These are phyloP conservation scores for Didymosphaeria variabile DNA, from an alignment of 2,329 filamentous ascomycete species.

Conservation along the genomic window DNA sequence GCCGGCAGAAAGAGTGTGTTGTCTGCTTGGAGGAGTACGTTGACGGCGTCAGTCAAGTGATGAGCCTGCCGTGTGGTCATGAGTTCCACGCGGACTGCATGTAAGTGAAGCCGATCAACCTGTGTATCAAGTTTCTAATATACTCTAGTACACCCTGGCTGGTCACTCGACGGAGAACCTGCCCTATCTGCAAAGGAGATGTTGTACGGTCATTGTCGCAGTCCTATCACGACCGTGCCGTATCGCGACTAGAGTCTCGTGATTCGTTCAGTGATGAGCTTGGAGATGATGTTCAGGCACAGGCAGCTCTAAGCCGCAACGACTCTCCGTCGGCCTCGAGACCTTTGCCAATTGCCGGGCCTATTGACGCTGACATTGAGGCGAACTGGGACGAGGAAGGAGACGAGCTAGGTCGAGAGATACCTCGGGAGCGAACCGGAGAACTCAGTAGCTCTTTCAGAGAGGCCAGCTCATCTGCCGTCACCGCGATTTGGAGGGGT, in stretches of 20 bases:
- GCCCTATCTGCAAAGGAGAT: conserved; percentile 97
- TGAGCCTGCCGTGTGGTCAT: conserved; percentile 96
- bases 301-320: conserved; percentile 56
- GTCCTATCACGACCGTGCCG: conserved; percentile 40
- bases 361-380: conserved; percentile 39
- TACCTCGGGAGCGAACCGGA: conserved; percentile 20
- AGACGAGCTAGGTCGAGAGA: conserved; percentile 44
- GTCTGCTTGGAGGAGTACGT: conserved; percentile 97
- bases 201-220: conserved; percentile 69
- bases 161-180: conserved; percentile 93
- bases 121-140: conserved; percentile 28
- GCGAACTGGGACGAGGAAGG: conserved; percentile 52
- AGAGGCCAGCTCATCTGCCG: conserved; percentile 44
- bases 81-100: conserved; percentile 99
- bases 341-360: conserved; percentile 51
- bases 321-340: conserved; percentile 61
- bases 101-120: conserved; percentile 66
- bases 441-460: conserved; percentile 38
- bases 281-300: conserved; percentile 54
- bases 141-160: conserved; percentile 86
- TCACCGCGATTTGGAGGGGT: conserved; percentile 48
- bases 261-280: conserved; percentile 55
- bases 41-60: conserved; percentile 91
- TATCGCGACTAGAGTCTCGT: conserved; percentile 33
- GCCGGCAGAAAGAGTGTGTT: conserved; percentile 84